A percentile compares a stretch with the other conserved stretches of the same genome.
Evolutionary conservation across 495 filamentous ascomycete species (phyloP).

Genomic region (Penicillium crystallinum): DNA sequence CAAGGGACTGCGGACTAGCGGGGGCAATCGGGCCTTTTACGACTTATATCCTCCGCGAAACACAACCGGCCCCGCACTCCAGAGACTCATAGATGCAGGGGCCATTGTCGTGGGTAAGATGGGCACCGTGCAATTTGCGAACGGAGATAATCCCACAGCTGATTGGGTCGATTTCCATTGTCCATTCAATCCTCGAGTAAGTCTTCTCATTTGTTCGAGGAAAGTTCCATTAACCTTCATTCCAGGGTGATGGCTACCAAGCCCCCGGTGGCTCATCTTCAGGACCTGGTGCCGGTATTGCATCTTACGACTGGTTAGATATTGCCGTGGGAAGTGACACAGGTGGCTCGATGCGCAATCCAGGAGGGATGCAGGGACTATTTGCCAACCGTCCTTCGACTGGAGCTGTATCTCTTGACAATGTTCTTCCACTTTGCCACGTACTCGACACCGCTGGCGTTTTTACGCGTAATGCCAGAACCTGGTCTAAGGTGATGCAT

Average conservation of each 20-base stretch:
- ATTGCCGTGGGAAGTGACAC: constrained; percentile 45
- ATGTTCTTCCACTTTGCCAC: constrained; percentile 41
- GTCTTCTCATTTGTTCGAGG: neutral
- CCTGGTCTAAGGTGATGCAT: constrained; percentile 43
- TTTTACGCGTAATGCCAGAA: constrained; percentile 39
- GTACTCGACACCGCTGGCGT: constrained; percentile 47
- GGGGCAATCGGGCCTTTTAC: constrained; percentile 39
- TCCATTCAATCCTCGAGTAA: constrained; percentile 37
- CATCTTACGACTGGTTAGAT: constrained; percentile 39
- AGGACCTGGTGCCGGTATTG: constrained; percentile 34
- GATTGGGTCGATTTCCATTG: constrained; percentile 41
- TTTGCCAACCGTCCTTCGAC: constrained; percentile 30
- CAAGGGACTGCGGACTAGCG: constrained; percentile 35
- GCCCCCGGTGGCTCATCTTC: constrained; percentile 33
- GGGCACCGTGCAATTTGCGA: constrained; percentile 43
- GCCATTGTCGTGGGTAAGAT: constrained; percentile 47
- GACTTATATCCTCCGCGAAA: constrained; percentile 29
- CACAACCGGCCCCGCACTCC: constrained; percentile 28
- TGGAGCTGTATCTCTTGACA: constrained; percentile 16
- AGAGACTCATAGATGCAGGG: constrained; percentile 37
- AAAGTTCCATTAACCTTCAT: neutral
- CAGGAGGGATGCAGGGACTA: constrained; percentile 31
- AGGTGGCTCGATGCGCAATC: constrained; percentile 38
- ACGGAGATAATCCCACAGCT: constrained; percentile 31
- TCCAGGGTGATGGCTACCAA: constrained; percentile 39